Evolutionary conservation across 306 rosid species (phyloP).

Genomic region (Cucumis melo): DNA sequence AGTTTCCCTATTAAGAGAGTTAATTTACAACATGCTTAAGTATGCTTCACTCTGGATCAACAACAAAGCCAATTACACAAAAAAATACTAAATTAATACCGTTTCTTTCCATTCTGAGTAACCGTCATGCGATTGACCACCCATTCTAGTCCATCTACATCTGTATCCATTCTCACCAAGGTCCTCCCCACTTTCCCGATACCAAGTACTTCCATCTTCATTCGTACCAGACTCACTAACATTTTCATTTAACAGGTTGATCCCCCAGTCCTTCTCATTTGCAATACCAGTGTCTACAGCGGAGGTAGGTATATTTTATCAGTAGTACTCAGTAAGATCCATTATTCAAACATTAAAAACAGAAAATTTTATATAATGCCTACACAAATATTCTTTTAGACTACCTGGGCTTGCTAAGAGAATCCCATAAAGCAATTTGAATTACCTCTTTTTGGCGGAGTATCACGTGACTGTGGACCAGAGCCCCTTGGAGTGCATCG

Average conservation of each 20-base stretch:
- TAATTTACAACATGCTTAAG: constrained; percentile 6
- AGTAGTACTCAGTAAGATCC: neutral
- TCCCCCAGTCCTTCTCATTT: constrained; percentile 95
- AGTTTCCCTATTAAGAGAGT: neutral
- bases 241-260: constrained; percentile 59
- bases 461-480: constrained; percentile 91
- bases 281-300: constrained; percentile 88
- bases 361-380: neutral
- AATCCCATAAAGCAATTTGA: neutral
- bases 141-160: constrained; percentile 99
- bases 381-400: neutral
- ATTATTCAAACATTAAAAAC: neutral
- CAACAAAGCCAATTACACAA: neutral
- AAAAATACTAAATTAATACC: constrained; percentile 30
- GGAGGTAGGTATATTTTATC: neutral
- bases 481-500: constrained; percentile 64
- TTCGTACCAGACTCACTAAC: constrained; percentile 77
- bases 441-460: constrained; percentile 89
- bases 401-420: neutral
- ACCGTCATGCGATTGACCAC: constrained; percentile 62
- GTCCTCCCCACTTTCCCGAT: constrained; percentile 76
- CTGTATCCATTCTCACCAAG: constrained; percentile 79
- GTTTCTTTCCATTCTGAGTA: constrained; percentile 94
- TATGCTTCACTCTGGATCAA: constrained; percentile 6
- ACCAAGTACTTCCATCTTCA: constrained; percentile 96